Evolutionary conservation across 148 eudicot genomes (phyloP).

Genomic region (Cornus suecica): DNA sequence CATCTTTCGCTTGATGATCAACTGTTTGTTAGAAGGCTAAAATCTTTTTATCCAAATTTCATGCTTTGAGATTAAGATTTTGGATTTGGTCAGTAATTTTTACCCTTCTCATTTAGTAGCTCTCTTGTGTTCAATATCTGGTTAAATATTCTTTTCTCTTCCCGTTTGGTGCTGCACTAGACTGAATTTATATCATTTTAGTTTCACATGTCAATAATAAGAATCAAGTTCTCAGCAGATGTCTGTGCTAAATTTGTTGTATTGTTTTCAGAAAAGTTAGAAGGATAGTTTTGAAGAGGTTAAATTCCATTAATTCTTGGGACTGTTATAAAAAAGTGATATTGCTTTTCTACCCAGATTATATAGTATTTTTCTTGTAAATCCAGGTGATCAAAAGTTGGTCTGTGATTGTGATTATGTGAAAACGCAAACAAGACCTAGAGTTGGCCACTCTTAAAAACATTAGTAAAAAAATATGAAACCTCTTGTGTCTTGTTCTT

Average conservation of each 20-base stretch:
- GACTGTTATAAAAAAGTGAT: not conserved
- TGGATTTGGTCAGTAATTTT: not conserved
- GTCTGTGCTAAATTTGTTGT: not conserved
- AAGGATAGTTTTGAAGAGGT: not conserved
- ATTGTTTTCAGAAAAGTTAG: no score
- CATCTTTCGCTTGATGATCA: not conserved
- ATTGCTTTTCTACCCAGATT: no score
- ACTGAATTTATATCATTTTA: not conserved
- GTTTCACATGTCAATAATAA: not conserved
- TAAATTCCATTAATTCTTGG: not conserved
- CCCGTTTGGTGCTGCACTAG: not conserved
- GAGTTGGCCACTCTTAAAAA: no score
- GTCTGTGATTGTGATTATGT: no score
- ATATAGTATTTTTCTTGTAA: no score
- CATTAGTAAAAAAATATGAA: no score
- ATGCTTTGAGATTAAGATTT: not conserved
- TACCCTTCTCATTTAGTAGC: not conserved
- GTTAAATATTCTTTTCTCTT: not conserved
- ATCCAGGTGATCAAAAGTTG: no score
- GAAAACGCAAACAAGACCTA: no score
- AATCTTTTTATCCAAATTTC: no score
- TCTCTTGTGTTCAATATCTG: not conserved
- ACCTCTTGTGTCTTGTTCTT: no score
- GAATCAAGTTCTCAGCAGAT: not conserved
- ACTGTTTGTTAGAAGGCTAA: not conserved